phyloP scores from a whole-genome alignment of 2,329 filamentous ascomycete species.

The Colletotrichum lindemuthianum region DNA sequence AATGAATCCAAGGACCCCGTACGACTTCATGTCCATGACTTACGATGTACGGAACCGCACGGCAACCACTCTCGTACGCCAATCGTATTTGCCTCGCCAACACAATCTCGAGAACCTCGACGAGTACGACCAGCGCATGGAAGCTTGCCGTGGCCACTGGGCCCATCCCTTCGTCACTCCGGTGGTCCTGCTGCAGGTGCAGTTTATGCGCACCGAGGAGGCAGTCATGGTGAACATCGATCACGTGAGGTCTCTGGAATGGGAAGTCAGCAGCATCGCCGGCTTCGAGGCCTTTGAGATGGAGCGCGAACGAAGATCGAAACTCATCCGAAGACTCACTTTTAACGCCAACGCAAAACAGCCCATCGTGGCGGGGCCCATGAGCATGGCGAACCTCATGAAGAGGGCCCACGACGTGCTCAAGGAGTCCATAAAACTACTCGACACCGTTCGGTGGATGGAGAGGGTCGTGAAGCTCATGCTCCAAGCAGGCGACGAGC shows the following conservation, averaged over 20 bases:
- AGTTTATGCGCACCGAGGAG: slow-evolving; percentile 56
- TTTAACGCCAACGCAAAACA: slow-evolving; percentile 24
- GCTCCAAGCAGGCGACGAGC: slow-evolving; percentile 54
- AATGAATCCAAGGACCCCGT: slow-evolving; percentile 54
- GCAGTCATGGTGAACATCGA: slow-evolving; percentile 55
- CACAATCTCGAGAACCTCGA: slow-evolving; percentile 55
- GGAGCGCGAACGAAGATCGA: slow-evolving; percentile 39
- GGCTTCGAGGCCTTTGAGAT: slow-evolving; percentile 48
- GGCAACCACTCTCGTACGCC: slow-evolving; percentile 53
- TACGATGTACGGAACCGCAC: slow-evolving; percentile 52
- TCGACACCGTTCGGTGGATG: slow-evolving; percentile 59
- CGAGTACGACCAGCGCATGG: slow-evolving; percentile 57
- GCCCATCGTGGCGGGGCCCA: slow-evolving; percentile 42
- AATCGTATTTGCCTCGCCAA: slow-evolving; percentile 53
- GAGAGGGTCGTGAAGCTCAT: slow-evolving; percentile 56
- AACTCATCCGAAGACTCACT: slow-evolving; percentile 33
- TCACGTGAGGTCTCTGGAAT: slow-evolving; percentile 53
- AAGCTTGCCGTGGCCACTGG: slow-evolving; percentile 56
- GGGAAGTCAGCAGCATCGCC: slow-evolving; percentile 54
- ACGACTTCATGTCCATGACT: slow-evolving; percentile 58
- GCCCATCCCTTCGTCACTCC: slow-evolving; percentile 57
- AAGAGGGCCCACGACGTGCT: slow-evolving; percentile 58
- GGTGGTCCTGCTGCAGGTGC: slow-evolving; percentile 57
- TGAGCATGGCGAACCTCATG: slow-evolving; percentile 58
- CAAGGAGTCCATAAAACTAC: slow-evolving; percentile 55